Percentiles rank a stretch among this genome's conserved stretches.
phyloP scores from a whole-genome alignment of 1,139 yeast genomes.

The Suhomyces choctaworum region DNA sequence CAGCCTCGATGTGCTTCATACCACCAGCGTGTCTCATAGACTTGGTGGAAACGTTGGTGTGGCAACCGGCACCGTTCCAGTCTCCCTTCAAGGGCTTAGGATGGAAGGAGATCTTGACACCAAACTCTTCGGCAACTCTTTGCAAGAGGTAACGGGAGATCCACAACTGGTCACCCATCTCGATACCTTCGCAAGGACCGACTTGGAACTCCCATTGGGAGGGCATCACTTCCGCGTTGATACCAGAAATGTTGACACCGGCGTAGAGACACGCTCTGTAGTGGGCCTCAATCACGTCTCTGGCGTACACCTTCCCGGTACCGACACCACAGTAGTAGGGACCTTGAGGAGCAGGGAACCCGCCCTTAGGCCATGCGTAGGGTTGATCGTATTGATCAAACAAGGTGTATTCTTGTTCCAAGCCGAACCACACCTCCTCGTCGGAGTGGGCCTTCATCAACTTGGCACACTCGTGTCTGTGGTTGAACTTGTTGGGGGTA shows the following conservation, averaged over 20 bases:
- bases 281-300: slow-evolving; percentile 98
- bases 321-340: slow-evolving; percentile 99
- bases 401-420: slow-evolving; percentile 97
- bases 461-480: slow-evolving; percentile 96
- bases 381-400: slow-evolving; percentile 88
- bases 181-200: slow-evolving; percentile 94
- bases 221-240: slow-evolving; percentile 99
- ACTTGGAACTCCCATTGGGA: slow-evolving; percentile 99
- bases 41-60: slow-evolving; percentile 94
- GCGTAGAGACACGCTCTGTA: slow-evolving; percentile 96
- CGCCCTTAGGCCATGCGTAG: slow-evolving; percentile 99
- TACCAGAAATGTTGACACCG: slow-evolving; percentile 89
- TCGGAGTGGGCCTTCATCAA: slow-evolving; percentile 89
- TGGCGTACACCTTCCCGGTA: slow-evolving; percentile 95
- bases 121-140: slow-evolving; percentile 98
- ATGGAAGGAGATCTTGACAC: slow-evolving; percentile 97
- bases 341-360: slow-evolving; percentile 99
- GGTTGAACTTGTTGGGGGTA: slow-evolving; percentile 97
- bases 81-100: slow-evolving; percentile 99
- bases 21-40: slow-evolving; percentile 94
- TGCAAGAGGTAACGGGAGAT: slow-evolving; percentile 88
- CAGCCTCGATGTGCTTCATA: slow-evolving; percentile 88
- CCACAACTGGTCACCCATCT: slow-evolving; percentile 98
- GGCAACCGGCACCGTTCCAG: slow-evolving; percentile 99
- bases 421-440: slow-evolving; percentile 93